Percentiles rank a stretch among this genome's conserved stretches.
phyloP scores from a whole-genome alignment of 306 rosid genomes.

The Gastrolobium villosum region DNA sequence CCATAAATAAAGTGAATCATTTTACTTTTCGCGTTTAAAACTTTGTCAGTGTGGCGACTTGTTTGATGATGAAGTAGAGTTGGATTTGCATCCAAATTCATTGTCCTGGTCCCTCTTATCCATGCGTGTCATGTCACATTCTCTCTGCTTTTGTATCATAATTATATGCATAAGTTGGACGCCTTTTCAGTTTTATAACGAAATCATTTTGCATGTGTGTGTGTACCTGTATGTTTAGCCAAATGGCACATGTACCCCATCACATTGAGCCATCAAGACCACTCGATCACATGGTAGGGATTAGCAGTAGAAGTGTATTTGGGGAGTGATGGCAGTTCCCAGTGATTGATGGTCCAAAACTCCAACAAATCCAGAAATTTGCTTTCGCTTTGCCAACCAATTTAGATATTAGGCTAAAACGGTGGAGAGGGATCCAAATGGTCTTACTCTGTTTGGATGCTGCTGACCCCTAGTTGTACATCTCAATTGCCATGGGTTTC shows the following conservation, averaged over 20 bases:
- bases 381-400: no score
- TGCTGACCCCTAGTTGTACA: constrained; percentile 1
- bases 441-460: constrained; percentile 29
- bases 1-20: constrained; percentile 39
- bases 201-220: background rate
- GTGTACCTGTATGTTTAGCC: constrained; percentile 21
- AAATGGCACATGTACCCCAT: constrained; percentile 28
- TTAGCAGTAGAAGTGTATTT: constrained; percentile 19
- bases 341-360: background rate
- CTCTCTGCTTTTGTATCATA: constrained; percentile 23
- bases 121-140: constrained; percentile 27
- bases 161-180: constrained; percentile 33
- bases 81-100: constrained; percentile 44
- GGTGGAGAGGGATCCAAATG: constrained; percentile 30
- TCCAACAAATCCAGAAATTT: background rate
- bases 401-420: constrained; percentile 9
- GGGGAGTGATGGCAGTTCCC: background rate
- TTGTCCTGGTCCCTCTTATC: constrained; percentile 42
- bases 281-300: constrained; percentile 41
- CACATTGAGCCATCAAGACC: constrained; percentile 30
- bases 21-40: constrained; percentile 35
- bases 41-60: constrained; percentile 39
- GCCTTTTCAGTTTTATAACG: constrained; percentile 34
- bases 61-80: constrained; percentile 39
- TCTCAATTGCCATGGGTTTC: constrained; percentile 50